A percentile compares a stretch with the other conserved stretches of the same genome.
Conservation (phyloP, 495 filamentous ascomycete species). For the Melanomma pulvis-pyrius region DNA sequence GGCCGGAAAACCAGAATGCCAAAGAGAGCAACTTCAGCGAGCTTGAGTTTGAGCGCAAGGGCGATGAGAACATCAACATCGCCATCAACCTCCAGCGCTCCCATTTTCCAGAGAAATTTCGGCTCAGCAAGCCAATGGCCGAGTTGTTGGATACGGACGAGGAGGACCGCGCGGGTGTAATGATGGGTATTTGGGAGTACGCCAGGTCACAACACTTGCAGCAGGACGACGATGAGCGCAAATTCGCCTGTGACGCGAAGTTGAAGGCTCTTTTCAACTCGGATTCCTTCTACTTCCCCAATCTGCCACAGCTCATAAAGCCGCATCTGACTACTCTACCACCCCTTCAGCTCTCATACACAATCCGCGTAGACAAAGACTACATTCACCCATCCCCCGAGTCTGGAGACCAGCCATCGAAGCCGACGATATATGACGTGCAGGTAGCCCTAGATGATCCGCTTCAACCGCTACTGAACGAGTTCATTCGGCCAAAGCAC, state of each 20-base stretch:
- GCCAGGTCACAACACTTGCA: conserved; percentile 81
- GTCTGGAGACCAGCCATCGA: conserved; percentile 38
- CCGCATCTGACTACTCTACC: conserved; percentile 76
- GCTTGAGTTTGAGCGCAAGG: conserved; percentile 84
- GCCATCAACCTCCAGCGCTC: conserved; percentile 85
- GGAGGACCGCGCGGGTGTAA: conserved; percentile 80
- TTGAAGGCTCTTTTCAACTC: conserved; percentile 72
- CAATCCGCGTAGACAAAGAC: conserved; percentile 87
- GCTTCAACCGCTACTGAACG: conserved; percentile 65
- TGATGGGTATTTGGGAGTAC: conserved; percentile 95
- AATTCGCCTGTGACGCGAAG: conserved; percentile 84
- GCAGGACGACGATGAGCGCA: conserved; percentile 90
- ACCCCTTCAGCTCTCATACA: conserved; percentile 85
- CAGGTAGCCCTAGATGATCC: conserved; percentile 84
- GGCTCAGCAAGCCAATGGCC: conserved; percentile 74
- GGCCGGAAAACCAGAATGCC: conserved; percentile 48
- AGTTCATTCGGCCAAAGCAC: conserved; percentile 59
- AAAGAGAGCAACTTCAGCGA: conserved; percentile 78
- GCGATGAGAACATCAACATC: conserved; percentile 90
- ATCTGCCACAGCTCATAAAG: conserved; percentile 74
- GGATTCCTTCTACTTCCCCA: conserved; percentile 86
- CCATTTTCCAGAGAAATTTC: conserved; percentile 82
- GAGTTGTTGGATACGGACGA: conserved; percentile 85
- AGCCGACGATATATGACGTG: conserved; percentile 80
- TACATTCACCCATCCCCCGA: conserved; percentile 58